Base-by-base conservation (phyloP, 345 rosid genomes). In the Lepidium aucheri region DNA sequence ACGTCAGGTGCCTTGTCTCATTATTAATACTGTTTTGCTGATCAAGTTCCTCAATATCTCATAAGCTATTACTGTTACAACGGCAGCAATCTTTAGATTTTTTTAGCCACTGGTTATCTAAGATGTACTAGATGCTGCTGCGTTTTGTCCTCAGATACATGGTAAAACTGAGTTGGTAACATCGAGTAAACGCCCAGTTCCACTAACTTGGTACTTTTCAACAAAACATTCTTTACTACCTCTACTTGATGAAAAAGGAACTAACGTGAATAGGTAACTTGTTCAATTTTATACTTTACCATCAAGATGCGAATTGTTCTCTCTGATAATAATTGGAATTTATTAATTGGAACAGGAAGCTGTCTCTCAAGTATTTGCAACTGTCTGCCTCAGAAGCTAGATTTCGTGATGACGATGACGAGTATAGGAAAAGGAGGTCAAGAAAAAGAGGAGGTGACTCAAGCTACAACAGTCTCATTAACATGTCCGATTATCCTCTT, bases 121-220 rank as follows among this genome's bases (percentile, higher is more conserved):
- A 74, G 76, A 66, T 58, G 8, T 40, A 7, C 39, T 77, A 57
- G 71, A 52, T 44, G 18, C 64, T 53, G 32, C 54, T 67, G 22
- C 14, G 18, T 75, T 69, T 60, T 79, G 33, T 69, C 68, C 60
- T 51, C 66, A 93, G 97, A 91, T 93, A 76, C 98, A 93, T 65
- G 91, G 93, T 63, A 86, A 84, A 78, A 86, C 97, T 17, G 96
- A 90, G 82, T 65, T 93, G 77, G 85, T 90, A 73, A 86, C 89
- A 44, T 87, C 98, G 39, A 77, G 89, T 56, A 84, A 80, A 80
- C 97, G 96, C 8, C 98, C 98, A 3, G 98, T 93, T 68, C 98
- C 97, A 10, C 74, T 93, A 86, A 88, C 94, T 62, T 93, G 98
- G 98, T 89, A 80, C 76, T 90, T 90, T 78, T 90, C 97, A 52